Evolutionary conservation across 441 rosid genomes (phyloP).

Genomic region (Erysimum cheiri): DNA sequence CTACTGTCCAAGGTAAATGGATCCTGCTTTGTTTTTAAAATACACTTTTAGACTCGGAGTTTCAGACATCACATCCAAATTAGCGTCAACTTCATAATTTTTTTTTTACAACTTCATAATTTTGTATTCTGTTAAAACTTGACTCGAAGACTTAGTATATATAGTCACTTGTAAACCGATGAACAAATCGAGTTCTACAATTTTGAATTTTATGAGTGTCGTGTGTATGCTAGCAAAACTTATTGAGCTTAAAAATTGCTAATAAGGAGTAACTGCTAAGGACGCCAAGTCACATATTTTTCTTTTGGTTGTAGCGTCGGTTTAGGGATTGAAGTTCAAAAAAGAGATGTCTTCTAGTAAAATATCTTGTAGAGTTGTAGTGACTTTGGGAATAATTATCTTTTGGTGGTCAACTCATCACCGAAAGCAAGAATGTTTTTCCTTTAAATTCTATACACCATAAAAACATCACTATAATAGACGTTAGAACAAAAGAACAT

Average conservation of each 20-base stretch:
- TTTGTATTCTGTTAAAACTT: neutral
- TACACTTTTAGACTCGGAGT: neutral
- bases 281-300: too few species aligned
- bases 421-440: neutral
- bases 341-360: neutral
- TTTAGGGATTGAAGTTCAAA: neutral
- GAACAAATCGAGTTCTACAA: neutral
- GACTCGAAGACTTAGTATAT: neutral
- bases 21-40: neutral
- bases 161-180: neutral
- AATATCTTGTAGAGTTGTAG: neutral
- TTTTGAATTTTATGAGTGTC: too few species aligned
- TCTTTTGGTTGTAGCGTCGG: too few species aligned
- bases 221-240: too few species aligned
- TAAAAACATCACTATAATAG: neutral
- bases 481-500: too few species aligned
- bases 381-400: neutral
- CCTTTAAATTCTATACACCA: neutral
- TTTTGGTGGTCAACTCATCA: neutral
- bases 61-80: neutral
- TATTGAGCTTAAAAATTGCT: too few species aligned
- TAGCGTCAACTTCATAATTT: too few species aligned
- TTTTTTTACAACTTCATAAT: neutral
- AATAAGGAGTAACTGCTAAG: too few species aligned
- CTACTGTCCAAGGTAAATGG: neutral